These are phyloP conservation scores for Venturia oleaginea DNA, from an alignment of 2,329 filamentous ascomycete species.

Conservation along the genomic window DNA sequence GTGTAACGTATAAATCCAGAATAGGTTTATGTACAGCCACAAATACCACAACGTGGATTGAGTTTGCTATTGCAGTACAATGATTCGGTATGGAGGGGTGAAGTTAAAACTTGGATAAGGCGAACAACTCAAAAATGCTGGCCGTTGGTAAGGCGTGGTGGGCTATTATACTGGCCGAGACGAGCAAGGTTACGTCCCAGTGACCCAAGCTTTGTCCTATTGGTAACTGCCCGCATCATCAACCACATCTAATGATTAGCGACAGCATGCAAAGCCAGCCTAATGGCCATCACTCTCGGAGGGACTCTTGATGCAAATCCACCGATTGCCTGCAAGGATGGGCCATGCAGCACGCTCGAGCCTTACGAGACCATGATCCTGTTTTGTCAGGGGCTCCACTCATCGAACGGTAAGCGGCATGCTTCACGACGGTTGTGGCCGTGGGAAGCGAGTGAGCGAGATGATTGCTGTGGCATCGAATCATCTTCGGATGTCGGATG, in stretches of 20 bases:
- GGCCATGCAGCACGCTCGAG: neutral
- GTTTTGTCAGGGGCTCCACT: neutral
- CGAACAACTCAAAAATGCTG: neutral
- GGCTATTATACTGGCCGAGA: slow-evolving; percentile 5
- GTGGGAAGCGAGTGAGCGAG: neutral
- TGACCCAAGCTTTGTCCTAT: slow-evolving; percentile 5
- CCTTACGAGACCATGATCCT: slow-evolving; percentile 7
- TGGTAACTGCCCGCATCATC: slow-evolving; percentile 10
- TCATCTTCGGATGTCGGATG: neutral
- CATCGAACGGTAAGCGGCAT: slow-evolving; percentile 1
- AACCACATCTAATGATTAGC: slow-evolving; percentile 11
- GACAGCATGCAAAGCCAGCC: slow-evolving; percentile 7
- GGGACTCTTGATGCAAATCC: slow-evolving; percentile 5
- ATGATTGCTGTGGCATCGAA: neutral
- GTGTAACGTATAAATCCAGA: neutral
- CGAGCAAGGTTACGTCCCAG: slow-evolving; percentile 2
- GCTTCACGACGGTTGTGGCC: neutral
- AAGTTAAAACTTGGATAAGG: neutral
- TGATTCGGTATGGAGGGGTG: neutral
- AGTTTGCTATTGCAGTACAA: neutral
- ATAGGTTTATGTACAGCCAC: neutral
- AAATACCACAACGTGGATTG: neutral
- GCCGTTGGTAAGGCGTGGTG: neutral
- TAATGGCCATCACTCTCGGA: slow-evolving; percentile 7
- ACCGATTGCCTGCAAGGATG: neutral